Conservation (phyloP, 2,329 filamentous ascomycete species). For the Magnaporthiopsis incrustans region DNA sequence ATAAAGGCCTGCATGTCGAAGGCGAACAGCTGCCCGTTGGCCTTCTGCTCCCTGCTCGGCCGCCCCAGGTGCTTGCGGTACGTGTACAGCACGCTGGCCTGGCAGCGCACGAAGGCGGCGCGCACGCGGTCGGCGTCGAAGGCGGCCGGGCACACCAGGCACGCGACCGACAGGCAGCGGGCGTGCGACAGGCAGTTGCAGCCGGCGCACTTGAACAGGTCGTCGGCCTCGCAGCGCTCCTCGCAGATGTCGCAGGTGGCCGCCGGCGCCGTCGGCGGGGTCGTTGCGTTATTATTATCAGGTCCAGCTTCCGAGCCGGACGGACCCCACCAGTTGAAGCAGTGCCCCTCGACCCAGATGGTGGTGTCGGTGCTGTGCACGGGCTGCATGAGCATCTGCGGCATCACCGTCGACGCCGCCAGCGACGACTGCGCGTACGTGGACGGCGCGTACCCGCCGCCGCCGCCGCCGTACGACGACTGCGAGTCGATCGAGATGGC, state of each 20-base stretch:
- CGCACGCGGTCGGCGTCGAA: constrained; percentile 55
- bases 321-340: constrained; percentile 55
- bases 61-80: constrained; percentile 57
- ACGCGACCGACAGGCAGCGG: constrained; percentile 54
- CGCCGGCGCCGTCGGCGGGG: too few relatives aligned
- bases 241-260: constrained; percentile 71
- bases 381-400: constrained; percentile 71
- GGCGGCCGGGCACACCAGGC: constrained; percentile 54
- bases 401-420: constrained; percentile 80
- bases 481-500: constrained; percentile 54
- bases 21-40: constrained; percentile 49
- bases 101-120: constrained; percentile 56
- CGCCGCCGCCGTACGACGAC: constrained; percentile 51
- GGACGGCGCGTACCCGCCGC: constrained; percentile 66
- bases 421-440: constrained; percentile 81
- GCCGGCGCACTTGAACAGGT: constrained; percentile 64
- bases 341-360: constrained; percentile 81
- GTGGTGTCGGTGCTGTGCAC: constrained; percentile 71
- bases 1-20: constrained; percentile 61
- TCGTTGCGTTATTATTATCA: too few relatives aligned
- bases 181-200: constrained; percentile 52
- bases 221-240: constrained; percentile 63
- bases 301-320: too few relatives aligned
- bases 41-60: constrained; percentile 52
- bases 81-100: constrained; percentile 58